These are phyloP conservation scores for Aspergillus ochraceoroseus DNA, from an alignment of 2,329 filamentous ascomycete genomes.

Conservation along the genomic window DNA sequence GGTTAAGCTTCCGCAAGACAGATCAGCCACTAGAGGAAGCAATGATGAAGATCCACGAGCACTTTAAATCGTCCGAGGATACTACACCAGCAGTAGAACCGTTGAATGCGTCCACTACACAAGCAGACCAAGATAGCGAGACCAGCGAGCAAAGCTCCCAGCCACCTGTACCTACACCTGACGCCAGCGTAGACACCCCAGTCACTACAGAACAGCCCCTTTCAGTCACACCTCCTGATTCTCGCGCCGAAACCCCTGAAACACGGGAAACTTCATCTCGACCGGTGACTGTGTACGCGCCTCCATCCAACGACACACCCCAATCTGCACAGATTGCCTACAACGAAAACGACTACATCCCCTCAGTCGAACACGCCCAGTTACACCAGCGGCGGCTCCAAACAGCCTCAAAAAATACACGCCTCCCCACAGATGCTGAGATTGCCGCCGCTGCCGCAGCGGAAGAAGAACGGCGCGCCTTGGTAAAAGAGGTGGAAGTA, in stretches of 20 bases:
- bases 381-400: slow-evolving; percentile 70
- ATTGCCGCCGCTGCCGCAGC: slow-evolving; percentile 64
- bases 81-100: slow-evolving; percentile 23
- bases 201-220: slow-evolving; percentile 14
- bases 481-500: slow-evolving; percentile 64
- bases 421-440: slow-evolving; percentile 77
- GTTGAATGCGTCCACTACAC: slow-evolving; percentile 1
- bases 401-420: slow-evolving; percentile 69
- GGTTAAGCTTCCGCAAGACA: slow-evolving; percentile 70
- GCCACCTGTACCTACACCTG: slow-evolving; percentile 13
- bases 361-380: slow-evolving; percentile 80
- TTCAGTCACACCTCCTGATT: slow-evolving; percentile 13
- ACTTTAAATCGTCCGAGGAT: slow-evolving; percentile 56
- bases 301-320: slow-evolving; percentile 69
- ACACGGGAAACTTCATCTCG: slow-evolving; percentile 41
- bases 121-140: slow-evolving; percentile 10
- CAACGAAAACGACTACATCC: slow-evolving; percentile 71
- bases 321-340: slow-evolving; percentile 64
- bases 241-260: slow-evolving; percentile 19
- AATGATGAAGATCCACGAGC: slow-evolving; percentile 71
- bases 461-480: slow-evolving; percentile 60
- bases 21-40: slow-evolving; percentile 77
- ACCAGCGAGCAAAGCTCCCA: slow-evolving; percentile 7
- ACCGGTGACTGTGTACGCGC: slow-evolving; percentile 66
- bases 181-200: slow-evolving; percentile 6